Evolutionary conservation across 2,329 filamentous ascomycete genomes (phyloP).

Genomic region (Pseudogymnoascus sp.): DNA sequence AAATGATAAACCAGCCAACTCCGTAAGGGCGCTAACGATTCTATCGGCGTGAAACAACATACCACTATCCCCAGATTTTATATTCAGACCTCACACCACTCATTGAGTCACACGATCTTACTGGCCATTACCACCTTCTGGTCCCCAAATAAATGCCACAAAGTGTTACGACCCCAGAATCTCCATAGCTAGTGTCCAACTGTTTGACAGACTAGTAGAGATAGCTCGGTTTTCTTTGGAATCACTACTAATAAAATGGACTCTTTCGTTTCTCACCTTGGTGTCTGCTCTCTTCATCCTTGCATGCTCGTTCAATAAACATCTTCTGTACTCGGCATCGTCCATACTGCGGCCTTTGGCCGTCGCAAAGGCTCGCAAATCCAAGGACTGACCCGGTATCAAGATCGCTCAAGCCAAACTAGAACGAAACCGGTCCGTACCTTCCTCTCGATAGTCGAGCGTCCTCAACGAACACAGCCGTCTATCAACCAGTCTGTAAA

Average conservation of each 20-base stretch:
- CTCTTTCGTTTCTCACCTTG: background rate
- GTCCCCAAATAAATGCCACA: no score
- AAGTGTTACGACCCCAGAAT: no score
- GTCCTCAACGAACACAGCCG: background rate
- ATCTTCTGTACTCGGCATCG: background rate
- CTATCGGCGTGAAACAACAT: background rate
- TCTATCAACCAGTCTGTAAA: background rate
- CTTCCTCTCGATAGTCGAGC: background rate
- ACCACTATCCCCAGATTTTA: background rate
- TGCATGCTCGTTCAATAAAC: background rate
- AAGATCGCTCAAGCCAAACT: background rate
- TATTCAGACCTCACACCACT: background rate
- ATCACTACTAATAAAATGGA: background rate
- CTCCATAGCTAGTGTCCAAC: no score
- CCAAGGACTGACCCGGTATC: background rate
- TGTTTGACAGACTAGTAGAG: no score
- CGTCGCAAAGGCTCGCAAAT: background rate
- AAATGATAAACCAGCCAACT: background rate
- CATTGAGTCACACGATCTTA: no score
- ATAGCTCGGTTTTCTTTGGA: no score
- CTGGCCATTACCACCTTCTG: no score
- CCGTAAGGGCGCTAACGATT: background rate
- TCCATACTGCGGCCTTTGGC: background rate
- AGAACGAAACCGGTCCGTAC: background rate
- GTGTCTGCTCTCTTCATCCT: background rate